A percentile compares a stretch with the other conserved stretches of the same genome.
These are phyloP conservation scores for Phialophora macrospora DNA, from an alignment of 2,329 filamentous ascomycete species.

Conservation along the genomic window DNA sequence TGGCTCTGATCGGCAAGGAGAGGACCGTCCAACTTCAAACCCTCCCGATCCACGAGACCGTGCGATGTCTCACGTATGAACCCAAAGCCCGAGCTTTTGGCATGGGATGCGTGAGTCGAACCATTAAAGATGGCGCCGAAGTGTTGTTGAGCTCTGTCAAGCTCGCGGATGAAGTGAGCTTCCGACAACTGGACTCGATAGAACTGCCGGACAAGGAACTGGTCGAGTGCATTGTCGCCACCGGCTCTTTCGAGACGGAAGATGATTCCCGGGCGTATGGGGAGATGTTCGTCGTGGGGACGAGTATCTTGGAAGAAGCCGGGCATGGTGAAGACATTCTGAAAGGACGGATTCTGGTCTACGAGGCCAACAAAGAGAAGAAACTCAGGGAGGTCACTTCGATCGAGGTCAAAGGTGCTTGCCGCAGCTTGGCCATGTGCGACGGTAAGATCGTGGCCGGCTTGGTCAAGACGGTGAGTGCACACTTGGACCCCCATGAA, in stretches of 20 bases:
- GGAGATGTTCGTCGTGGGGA: slow-evolving; percentile 84
- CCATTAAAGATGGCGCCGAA: slow-evolving; percentile 73
- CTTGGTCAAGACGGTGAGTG: slow-evolving; percentile 79
- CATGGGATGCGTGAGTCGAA: slow-evolving; percentile 80
- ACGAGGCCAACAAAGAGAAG: slow-evolving; percentile 75
- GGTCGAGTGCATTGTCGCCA: slow-evolving; percentile 81
- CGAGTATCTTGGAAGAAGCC: slow-evolving; percentile 70
- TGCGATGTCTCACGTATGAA: slow-evolving; percentile 86
- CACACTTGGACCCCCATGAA: not conserved
- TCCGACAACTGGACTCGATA: slow-evolving; percentile 76
- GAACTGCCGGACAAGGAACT: slow-evolving; percentile 71
- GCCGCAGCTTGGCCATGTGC: slow-evolving; percentile 76
- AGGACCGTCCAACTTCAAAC: slow-evolving; percentile 86
- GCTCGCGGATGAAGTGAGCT: slow-evolving; percentile 87
- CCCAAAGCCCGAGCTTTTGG: slow-evolving; percentile 79
- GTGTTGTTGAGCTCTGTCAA: slow-evolving; percentile 78
- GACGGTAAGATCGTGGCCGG: slow-evolving; percentile 80
- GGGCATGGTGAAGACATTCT: slow-evolving; percentile 60
- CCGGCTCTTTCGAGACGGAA: slow-evolving; percentile 60
- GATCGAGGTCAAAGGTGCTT: slow-evolving; percentile 75
- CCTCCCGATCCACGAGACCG: slow-evolving; percentile 77
- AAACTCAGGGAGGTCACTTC: slow-evolving; percentile 74
- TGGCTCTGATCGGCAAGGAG: slow-evolving; percentile 81
- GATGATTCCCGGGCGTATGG: slow-evolving; percentile 63
- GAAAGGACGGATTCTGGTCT: slow-evolving; percentile 77